Percentiles rank a stretch among this genome's conserved stretches.
Conservation (phyloP, 129 eudicot species). For the Flaveria trinervia region DNA sequence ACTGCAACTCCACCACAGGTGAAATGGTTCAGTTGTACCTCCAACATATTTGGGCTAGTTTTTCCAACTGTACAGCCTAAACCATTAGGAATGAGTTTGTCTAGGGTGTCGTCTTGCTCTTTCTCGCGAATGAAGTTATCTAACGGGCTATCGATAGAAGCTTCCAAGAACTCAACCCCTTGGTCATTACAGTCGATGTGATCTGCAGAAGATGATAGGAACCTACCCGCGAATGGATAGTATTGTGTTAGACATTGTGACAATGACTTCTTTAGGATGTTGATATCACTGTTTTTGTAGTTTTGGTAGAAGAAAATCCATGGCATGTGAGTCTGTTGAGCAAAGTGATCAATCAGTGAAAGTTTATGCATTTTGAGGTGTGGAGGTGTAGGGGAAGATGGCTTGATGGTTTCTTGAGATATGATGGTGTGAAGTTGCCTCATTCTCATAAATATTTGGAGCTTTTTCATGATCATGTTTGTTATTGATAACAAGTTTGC, state of each 20-base stretch:
- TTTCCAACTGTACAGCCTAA: not conserved
- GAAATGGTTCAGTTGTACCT: constrained; percentile 11
- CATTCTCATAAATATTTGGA: not conserved
- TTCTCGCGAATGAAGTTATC: not conserved
- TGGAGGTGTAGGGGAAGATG: constrained; percentile 10
- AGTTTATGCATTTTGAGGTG: not conserved
- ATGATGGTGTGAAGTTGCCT: constrained; percentile 12
- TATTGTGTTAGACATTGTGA: constrained; percentile 6
- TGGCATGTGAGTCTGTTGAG: constrained; percentile 4
- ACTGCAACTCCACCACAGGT: constrained; percentile 5
- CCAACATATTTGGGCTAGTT: not conserved
- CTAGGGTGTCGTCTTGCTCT: constrained; percentile 4
- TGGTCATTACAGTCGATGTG: constrained; percentile 12
- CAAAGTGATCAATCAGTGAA: constrained; percentile 10
- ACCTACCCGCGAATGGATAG: constrained; percentile 13
- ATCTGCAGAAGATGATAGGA: not conserved
- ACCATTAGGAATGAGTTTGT: constrained; percentile 15
- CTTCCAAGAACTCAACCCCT: constrained; percentile 9
- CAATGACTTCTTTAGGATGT: constrained; percentile 13
- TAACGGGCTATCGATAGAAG: not conserved
- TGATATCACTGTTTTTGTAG: constrained; percentile 9
- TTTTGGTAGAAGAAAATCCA: constrained; percentile 9
- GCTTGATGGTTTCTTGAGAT: constrained; percentile 14
- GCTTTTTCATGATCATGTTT: not conserved
- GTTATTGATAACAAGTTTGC: not conserved